A percentile compares a stretch with the other conserved stretches of the same genome.
Evolutionary conservation across 306 rosid genomes (phyloP).

Genomic region (Cucumis hystrix): DNA sequence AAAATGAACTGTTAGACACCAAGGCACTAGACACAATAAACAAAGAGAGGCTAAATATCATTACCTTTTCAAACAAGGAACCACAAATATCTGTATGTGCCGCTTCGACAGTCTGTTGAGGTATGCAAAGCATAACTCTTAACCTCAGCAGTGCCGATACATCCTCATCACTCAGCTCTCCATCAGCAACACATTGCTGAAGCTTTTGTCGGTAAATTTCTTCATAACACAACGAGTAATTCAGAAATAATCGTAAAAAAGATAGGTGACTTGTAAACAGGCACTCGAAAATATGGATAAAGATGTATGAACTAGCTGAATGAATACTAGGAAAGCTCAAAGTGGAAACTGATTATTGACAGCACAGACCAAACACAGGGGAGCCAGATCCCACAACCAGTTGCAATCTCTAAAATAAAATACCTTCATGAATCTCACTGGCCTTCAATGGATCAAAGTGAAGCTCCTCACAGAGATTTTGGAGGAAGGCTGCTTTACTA

Average conservation of each 20-base stretch:
- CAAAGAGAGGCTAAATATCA: constrained; percentile 1
- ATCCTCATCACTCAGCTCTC: constrained; percentile 67
- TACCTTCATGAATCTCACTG: constrained; percentile 83
- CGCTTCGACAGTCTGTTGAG: constrained; percentile 79
- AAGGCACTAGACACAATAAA: neutral
- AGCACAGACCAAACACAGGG: neutral
- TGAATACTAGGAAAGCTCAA: neutral
- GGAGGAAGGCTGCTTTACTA: constrained; percentile 95
- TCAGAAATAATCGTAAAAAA: constrained; percentile 17
- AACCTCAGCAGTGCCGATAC: constrained; percentile 77
- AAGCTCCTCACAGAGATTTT: constrained; percentile 71
- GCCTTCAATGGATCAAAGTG: constrained; percentile 89
- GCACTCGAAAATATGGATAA: neutral
- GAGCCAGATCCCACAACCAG: neutral
- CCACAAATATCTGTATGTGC: constrained; percentile 96
- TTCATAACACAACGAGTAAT: constrained; percentile 11
- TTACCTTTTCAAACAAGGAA: constrained; percentile 85
- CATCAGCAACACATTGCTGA: constrained; percentile 85
- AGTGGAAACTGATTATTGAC: neutral
- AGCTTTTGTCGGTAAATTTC: constrained; percentile 97
- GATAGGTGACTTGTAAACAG: neutral
- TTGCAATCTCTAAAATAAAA: neutral
- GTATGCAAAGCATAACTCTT: constrained; percentile 85
- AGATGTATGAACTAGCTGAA: neutral
- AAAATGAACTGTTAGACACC: neutral